phyloP scores from a whole-genome alignment of 257 asterid genomes.

The Ehretia macrophylla region DNA sequence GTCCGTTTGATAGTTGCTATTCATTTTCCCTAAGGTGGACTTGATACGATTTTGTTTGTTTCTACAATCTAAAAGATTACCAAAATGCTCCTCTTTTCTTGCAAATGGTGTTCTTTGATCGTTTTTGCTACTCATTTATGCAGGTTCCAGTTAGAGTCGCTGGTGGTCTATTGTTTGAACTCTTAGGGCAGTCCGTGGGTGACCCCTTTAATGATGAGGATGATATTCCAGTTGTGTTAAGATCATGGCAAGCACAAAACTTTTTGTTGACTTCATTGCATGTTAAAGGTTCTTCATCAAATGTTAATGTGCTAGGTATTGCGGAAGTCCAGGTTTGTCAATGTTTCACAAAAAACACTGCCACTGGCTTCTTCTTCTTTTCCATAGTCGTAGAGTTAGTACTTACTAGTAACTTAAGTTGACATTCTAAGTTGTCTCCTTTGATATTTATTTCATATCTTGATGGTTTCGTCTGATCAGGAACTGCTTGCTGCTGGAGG shows the following conservation, averaged over 20 bases:
- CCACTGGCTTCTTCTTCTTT: background rate
- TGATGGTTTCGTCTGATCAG: conserved; percentile 18
- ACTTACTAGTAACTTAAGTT: too few relatives aligned
- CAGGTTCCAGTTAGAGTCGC: conserved; percentile 55
- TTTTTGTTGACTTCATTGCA: conserved; percentile 41
- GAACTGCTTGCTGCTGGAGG: conserved; percentile 49
- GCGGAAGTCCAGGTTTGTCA: conserved; percentile 47
- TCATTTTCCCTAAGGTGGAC: too few relatives aligned
- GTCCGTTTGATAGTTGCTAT: too few relatives aligned
- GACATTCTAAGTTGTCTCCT: background rate
- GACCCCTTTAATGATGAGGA: conserved; percentile 36
- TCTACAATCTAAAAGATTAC: too few relatives aligned
- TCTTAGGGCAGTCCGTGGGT: conserved; percentile 44
- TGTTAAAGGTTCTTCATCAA: conserved; percentile 39
- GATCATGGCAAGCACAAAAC: conserved; percentile 48
- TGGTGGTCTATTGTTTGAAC: conserved; percentile 49
- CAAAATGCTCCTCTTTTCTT: too few relatives aligned
- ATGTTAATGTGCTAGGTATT: conserved; percentile 34
- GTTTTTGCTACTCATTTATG: conserved; percentile 2
- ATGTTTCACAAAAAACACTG: conserved; percentile 6
- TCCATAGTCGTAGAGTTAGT: background rate
- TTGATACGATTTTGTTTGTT: too few relatives aligned
- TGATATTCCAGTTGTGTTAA: conserved; percentile 42
- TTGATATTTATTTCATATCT: too few relatives aligned
- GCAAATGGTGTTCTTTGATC: background rate